Base-by-base conservation (phyloP, 208 protist genomes). In the Trypanosoma platydactyli region DNA sequence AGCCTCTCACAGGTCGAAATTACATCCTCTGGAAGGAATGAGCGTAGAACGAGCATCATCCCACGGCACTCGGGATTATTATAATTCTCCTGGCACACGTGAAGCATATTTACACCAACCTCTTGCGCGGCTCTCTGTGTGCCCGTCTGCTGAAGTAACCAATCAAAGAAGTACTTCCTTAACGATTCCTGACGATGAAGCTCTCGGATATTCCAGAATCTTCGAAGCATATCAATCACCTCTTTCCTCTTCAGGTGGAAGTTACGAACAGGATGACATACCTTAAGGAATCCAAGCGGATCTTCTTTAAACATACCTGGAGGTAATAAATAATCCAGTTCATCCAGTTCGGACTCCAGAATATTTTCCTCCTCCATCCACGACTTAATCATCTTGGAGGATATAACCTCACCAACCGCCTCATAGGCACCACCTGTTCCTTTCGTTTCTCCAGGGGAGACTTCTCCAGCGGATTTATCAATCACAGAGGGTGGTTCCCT, bases 331-430 rank as follows among this genome's bases (percentile, higher is more conserved):
- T 60, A 61, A 29, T 91, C 80, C 0, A 75, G 69, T 9, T 20
- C 41, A 67, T 87, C 80, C n/a, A 95, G 52, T 60, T 92, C 89
- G 1, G 41, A 64, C 52, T 89, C 86, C 12, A 71, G 61, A 3
- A 93, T 48, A 22, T 82, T 78, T 53, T 95, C 89, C 44, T 77
- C 69, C 20, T 68, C 73, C 22, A 95, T 74, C 86, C 89, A 95
- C 29, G 76, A 72, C 42, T 77, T 63, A 60, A 95, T 75, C 11
- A 90, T 12, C 48, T 53, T 20, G 51, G 65, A 68, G 22, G 45
- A 52, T 12, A 48, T 53, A n/a, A 38, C n/a, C 24, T 16, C 20
- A 52, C 22, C 1, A 40, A 29, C 22, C 0, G 11, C 33, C 6
- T 51, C 30, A 30, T 7, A 15, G 9, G 24, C 0, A 20, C n/a